Base-by-base conservation (phyloP, 345 rosid genomes). In the Camelina hispida region DNA sequence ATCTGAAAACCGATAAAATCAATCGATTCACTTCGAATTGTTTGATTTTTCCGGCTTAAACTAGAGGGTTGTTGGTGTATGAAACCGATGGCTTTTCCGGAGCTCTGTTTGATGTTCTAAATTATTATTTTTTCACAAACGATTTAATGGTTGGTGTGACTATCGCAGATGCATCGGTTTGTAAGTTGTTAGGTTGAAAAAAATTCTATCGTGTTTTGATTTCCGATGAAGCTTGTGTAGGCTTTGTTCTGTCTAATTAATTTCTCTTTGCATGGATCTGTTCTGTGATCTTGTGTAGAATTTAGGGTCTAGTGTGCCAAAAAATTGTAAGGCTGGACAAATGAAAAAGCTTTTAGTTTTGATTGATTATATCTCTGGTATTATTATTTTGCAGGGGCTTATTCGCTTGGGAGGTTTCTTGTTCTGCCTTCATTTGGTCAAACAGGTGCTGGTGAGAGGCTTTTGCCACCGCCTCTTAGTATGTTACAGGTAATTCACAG, bases 401-500 rank as follows among this genome's bases (percentile, higher is more conserved):
- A 22, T 78, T 71, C 75, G 77, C 22, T 78, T 35, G 93, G 86
- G 79, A 83, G 87, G 60, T 50, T 88, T 78, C 77, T 89, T 53
- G 85, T 92, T 79, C 70, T 80, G 57, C 66, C 75, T 79, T 64
- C 78, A 71, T 17, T 57, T 43, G 76, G 37, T 76, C 88, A 72
- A 59, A 74, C n/a, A 72, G 91, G 83, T 69, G 17, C 72, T 52
- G 80, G 72, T 57, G 74, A 48, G 73, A 91, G 68, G 76, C 82
- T 84, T 75, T 59, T 85, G 48, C 84, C 53, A 50, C 82, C 88
- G 7, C 71, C 74, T 64, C 87, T 88, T 75, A 88, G 81, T 82
- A 87, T 88, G 73, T 71, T 89, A 77, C 98, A 93, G 97, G 97
- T 93, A 88, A 23, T 43, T 30, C 25, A 9, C n/a, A 72, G 66